A percentile compares a stretch with the other conserved stretches of the same genome.
Evolutionary conservation across 768 basidiomycete genomes (phyloP).

Genomic region (Auricularia sp.): DNA sequence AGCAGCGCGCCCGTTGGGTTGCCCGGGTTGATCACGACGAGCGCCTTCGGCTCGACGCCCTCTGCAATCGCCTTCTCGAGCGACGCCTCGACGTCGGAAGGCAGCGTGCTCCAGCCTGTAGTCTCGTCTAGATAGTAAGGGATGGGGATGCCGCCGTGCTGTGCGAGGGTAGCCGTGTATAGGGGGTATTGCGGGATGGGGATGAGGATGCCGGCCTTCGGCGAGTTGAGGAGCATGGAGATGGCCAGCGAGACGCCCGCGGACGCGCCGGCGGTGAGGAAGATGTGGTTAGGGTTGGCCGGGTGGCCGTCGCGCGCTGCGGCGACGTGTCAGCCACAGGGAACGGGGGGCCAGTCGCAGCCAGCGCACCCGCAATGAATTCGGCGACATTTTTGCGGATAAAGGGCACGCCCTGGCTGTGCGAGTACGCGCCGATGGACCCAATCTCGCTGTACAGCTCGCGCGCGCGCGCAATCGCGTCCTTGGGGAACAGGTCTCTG

Average conservation of each 20-base stretch:
- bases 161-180: constrained; percentile 90
- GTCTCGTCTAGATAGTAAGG: constrained; percentile 86
- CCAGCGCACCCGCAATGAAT: constrained; percentile 69
- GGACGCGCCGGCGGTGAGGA: constrained; percentile 91
- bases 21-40: constrained; percentile 97
- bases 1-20: constrained; percentile 93
- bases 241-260: constrained; percentile 85
- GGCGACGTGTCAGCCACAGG: not conserved
- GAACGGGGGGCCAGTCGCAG: constrained; percentile 1
- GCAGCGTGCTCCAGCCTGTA: constrained; percentile 73
- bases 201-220: constrained; percentile 72
- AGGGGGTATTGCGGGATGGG: constrained; percentile 98
- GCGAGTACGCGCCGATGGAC: constrained; percentile 89
- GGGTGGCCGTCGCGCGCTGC: constrained; percentile 86
- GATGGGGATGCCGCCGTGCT: constrained; percentile 66
- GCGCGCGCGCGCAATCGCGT: constrained; percentile 76
- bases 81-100: constrained; percentile 52
- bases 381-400: constrained; percentile 83
- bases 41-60: constrained; percentile 61
- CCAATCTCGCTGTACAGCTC: constrained; percentile 80
- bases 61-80: constrained; percentile 54
- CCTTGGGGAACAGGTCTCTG: constrained; percentile 68
- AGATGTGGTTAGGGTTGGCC: constrained; percentile 74
- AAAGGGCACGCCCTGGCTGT: constrained; percentile 83
- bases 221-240: constrained; percentile 62